Evolutionary conservation across 2,329 filamentous ascomycete species (phyloP), one percentile per base, ranked within the genome.

Genomic region (Lecanicillium sp.): DNA sequence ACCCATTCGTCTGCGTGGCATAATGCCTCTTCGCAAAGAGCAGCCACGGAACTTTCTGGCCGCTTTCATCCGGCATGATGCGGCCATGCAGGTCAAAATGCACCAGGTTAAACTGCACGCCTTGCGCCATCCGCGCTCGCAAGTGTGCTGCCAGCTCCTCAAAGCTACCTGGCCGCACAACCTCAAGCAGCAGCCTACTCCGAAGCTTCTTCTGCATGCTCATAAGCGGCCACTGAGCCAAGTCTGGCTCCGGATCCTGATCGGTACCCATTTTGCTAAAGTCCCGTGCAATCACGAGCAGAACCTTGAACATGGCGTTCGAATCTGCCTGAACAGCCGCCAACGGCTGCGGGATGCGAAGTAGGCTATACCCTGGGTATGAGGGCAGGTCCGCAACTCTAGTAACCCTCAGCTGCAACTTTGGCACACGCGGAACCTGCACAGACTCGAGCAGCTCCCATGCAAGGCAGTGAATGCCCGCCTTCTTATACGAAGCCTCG

Each of bases 211-310:
- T 49, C 32, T 56, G 54, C 30, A 51, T 32, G 17, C 42, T 54
- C 50, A 54, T 55, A 37, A 55, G 45, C 19, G 49, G 51, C 43
- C 40, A 56, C 33, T 56, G 54, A 14, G 50, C 52, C 37, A 56
- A 41, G 28, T 54, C 50, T 1, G 52, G 53, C 41, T 55, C 52
- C 11, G 53, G 48, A n/a, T 54, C 51, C 9, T 51, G 46, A 17
- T 50, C 47, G 9, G 44, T 46, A 2, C 52, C 53, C 2, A 38
- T 48, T 7, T 47, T 43, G 18, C 45, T 50, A 13, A 53, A 55
- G 36, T 54, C 51, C 1, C 52, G 45, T 3, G 49, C 52, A 40
- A 52, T 48, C 7, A 53, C 53, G 14, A 56, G 46, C n/a, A 55
- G 47, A 13, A 56, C 44, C 32, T 41, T 51, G 36, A 51, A 51